A percentile compares a stretch with the other conserved stretches of the same genome.
Evolutionary conservation across 2,329 filamentous ascomycete genomes (phyloP).

Genomic region (Teratosphaeria destructans): DNA sequence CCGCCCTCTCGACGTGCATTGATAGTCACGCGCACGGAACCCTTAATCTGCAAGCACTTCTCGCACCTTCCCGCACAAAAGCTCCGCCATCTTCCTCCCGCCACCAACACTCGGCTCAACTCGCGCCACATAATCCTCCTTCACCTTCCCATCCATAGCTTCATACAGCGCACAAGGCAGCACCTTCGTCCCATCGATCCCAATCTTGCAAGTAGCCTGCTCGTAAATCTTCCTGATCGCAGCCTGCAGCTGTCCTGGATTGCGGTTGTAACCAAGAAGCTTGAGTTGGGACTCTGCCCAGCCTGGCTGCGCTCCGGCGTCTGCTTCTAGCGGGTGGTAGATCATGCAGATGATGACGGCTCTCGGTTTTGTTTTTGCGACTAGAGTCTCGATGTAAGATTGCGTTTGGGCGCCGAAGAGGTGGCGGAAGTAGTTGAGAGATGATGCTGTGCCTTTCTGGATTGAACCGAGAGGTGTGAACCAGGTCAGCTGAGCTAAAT

Average conservation of each 20-base stretch:
- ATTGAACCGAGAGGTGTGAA: constrained; percentile 2
- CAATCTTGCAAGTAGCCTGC: constrained; percentile 2
- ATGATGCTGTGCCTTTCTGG: constrained; percentile 4
- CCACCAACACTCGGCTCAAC: constrained; percentile 6
- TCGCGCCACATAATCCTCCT: constrained; percentile 3
- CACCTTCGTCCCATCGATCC: constrained; percentile 2
- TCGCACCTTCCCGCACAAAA: neutral
- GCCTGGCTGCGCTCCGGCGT: constrained; percentile 1
- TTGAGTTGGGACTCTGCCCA: constrained; percentile 7
- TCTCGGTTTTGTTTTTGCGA: constrained; percentile 3
- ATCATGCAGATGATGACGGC: constrained; percentile 6
- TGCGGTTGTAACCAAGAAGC: constrained; percentile 1
- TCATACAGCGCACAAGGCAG: constrained; percentile 6
- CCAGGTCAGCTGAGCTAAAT: constrained; percentile 5
- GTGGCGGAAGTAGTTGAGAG: constrained; percentile 3
- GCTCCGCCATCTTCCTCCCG: constrained; percentile 5
- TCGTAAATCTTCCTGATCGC: constrained; percentile 7
- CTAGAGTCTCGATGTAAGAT: constrained; percentile 1
- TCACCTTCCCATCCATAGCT: constrained; percentile 3
- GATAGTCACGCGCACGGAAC: no score
- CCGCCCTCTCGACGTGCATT: no score
- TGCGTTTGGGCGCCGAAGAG: constrained; percentile 5
- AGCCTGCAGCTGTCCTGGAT: constrained; percentile 5
- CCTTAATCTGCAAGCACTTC: neutral
- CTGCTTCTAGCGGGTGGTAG: constrained; percentile 5